Evolutionary conservation across 371 early-diverging fungal species (phyloP).

Genomic region (Zychaea mexicana): DNA sequence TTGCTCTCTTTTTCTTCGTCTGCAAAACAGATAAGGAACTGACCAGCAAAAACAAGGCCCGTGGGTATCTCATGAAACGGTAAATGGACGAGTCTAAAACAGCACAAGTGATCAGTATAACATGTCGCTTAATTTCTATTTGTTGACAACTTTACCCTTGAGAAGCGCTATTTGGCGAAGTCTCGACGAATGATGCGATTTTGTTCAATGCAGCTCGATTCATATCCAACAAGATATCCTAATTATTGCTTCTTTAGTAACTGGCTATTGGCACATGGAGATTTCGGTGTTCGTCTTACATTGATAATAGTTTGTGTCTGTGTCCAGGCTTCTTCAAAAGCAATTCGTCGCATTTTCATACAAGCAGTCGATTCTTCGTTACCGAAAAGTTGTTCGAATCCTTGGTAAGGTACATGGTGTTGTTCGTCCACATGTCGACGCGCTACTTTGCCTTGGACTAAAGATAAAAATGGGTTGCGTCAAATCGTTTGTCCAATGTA

Average conservation of each 20-base stretch:
- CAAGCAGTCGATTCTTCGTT: constrained; percentile 47
- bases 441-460: constrained; percentile 1
- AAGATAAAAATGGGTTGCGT: too few relatives aligned
- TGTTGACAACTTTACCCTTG: constrained; percentile 2
- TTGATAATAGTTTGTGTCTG: constrained; percentile 37
- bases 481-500: too few relatives aligned
- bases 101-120: background rate
- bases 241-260: background rate
- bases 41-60: constrained; percentile 69
- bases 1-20: background rate
- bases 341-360: constrained; percentile 36
- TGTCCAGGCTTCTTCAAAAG: constrained; percentile 45
- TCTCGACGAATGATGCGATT: constrained; percentile 53
- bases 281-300: constrained; percentile 26
- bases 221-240: constrained; percentile 56
- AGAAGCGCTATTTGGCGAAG: constrained; percentile 15
- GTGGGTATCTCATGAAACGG: constrained; percentile 70
- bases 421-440: background rate
- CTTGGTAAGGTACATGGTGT: background rate
- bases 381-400: constrained; percentile 49
- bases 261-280: background rate
- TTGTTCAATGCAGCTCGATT: constrained; percentile 41
- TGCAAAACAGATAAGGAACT: constrained; percentile 39
- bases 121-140: background rate
- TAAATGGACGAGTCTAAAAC: constrained; percentile 18